A percentile compares a stretch with the other conserved stretches of the same genome.
These are phyloP conservation scores for Flaveria linearis DNA, from an alignment of 129 eudicot genomes.

Conservation along the genomic window DNA sequence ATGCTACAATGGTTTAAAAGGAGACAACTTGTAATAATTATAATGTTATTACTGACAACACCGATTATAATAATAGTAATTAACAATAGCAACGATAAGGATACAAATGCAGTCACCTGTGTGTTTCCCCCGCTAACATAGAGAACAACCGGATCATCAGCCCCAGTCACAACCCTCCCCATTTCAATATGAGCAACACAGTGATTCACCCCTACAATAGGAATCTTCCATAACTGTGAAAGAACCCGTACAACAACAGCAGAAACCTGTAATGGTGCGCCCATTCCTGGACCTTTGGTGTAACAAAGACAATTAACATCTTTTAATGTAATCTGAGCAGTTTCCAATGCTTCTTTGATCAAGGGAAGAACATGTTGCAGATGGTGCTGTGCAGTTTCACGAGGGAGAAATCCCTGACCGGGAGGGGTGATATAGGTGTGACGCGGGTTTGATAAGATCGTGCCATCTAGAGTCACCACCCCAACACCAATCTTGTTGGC, in stretches of 20 bases:
- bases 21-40: not conserved
- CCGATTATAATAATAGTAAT: not conserved
- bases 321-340: conserved; percentile 54
- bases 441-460: conserved; percentile 86
- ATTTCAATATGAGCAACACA: conserved; percentile 98
- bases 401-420: conserved; percentile 91
- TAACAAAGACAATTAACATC: conserved; percentile 86
- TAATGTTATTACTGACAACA: no score
- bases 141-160: conserved; percentile 84
- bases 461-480: conserved; percentile 74
- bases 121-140: conserved; percentile 98
- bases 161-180: conserved; percentile 95
- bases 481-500: conserved; percentile 95
- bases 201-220: conserved; percentile 88
- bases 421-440: conserved; percentile 97
- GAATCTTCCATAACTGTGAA: conserved; percentile 92
- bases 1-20: not conserved
- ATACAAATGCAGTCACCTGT: conserved; percentile 49
- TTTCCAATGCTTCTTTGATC: conserved; percentile 62
- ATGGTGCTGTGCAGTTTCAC: conserved; percentile 96
- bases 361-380: conserved; percentile 72
- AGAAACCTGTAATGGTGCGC: conserved; percentile 81
- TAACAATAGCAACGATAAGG: not conserved
- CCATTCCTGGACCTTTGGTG: conserved; percentile 99
- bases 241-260: conserved; percentile 83